Evolutionary conservation across 257 asterid genomes (phyloP).

Genomic region (Solanum piurae): DNA sequence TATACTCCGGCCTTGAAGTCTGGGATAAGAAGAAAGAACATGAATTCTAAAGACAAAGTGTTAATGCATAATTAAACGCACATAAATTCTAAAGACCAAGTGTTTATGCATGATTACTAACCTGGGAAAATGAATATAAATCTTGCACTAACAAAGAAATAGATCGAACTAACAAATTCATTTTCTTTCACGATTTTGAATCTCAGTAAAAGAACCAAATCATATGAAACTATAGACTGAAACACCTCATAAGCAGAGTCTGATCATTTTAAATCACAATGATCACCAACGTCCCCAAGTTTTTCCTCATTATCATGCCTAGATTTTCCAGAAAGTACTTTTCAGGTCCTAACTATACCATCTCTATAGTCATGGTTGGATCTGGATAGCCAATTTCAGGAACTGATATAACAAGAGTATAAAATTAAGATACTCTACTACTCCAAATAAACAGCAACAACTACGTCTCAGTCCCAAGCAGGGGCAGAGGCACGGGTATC

Average conservation of each 20-base stretch:
- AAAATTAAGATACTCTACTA: not conserved
- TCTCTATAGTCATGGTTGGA: not conserved
- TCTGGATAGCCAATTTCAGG: not conserved
- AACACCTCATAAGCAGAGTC: not conserved
- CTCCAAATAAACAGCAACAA: not conserved
- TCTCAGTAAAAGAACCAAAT: not conserved
- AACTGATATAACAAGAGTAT: not conserved
- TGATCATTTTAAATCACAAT: not conserved
- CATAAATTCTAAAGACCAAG: not conserved
- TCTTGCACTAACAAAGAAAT: not conserved
- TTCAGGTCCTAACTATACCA: not conserved
- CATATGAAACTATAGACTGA: not conserved
- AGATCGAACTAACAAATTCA: not conserved
- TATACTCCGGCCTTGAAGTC: constrained; percentile 95
- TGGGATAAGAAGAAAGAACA: constrained; percentile 12
- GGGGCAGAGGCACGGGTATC: not conserved
- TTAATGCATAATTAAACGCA: not conserved
- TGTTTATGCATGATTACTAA: not conserved
- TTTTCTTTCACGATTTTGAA: not conserved
- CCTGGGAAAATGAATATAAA: not conserved
- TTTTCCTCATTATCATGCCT: not conserved
- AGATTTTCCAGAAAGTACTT: not conserved
- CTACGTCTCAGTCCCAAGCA: not conserved
- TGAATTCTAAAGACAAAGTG: not conserved
- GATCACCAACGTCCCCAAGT: not conserved